Conservation (phyloP, 306 rosid species). For the Dryas drummondii region DNA sequence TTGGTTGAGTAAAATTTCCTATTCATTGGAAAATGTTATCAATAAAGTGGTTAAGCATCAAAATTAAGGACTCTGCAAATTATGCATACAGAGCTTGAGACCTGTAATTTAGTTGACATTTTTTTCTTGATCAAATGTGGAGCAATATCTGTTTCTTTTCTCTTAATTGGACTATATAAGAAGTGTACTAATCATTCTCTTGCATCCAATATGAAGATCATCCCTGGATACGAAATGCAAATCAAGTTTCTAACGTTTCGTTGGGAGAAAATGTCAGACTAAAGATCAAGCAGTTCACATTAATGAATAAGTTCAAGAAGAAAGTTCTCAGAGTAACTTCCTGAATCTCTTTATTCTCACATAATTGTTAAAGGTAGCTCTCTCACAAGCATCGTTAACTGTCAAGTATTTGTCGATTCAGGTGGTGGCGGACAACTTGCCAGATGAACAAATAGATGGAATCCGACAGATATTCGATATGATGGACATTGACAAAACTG, state of each 20-base stretch:
- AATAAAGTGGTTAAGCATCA: too few species aligned
- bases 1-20: too few species aligned
- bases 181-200: conserved; percentile 25
- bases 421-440: conserved; percentile 88
- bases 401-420: conserved; percentile 21
- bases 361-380: background rate
- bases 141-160: too few species aligned
- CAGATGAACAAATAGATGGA: conserved; percentile 68
- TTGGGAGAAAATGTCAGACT: conserved; percentile 79
- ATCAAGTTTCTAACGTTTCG: conserved; percentile 51
- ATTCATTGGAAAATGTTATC: too few species aligned
- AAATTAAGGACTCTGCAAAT: too few species aligned
- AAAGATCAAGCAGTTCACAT: conserved; percentile 84
- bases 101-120: too few species aligned
- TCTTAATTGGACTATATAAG: too few species aligned
- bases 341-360: background rate
- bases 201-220: conserved; percentile 50
- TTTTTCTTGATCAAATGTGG: too few species aligned
- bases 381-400: background rate
- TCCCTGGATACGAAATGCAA: conserved; percentile 70
- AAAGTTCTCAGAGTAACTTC: conserved; percentile 85
- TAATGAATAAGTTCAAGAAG: conserved; percentile 93
- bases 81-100: too few species aligned
- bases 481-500: conserved; percentile 89
- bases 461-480: conserved; percentile 59